Percentiles rank a stretch among this genome's conserved stretches.
Conservation (phyloP, 768 basidiomycete species). For the Tricholoma flavovirens region DNA sequence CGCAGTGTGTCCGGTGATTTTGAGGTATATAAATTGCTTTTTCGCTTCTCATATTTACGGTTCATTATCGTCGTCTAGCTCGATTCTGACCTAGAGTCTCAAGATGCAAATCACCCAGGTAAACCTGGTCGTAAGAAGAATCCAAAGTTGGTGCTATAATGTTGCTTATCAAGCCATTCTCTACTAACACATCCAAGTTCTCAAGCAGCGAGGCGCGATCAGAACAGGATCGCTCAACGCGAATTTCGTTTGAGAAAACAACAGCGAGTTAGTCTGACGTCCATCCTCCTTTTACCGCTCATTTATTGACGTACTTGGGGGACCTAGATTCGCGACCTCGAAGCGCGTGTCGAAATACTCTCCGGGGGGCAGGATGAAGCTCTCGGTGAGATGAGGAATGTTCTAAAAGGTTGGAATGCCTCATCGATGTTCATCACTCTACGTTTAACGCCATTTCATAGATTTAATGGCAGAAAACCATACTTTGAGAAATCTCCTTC, state of each 20-base stretch:
- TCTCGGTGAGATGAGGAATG: conserved; percentile 73
- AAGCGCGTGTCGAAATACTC: conserved; percentile 91
- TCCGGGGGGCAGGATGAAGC: conserved; percentile 92
- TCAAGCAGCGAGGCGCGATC: conserved; percentile 82
- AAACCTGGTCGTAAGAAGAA: conserved; percentile 87
- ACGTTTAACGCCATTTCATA: conserved; percentile 17
- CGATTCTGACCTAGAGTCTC: conserved; percentile 69
- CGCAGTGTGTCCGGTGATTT: conserved; percentile 62
- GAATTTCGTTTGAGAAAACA: conserved; percentile 92
- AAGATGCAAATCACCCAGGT: conserved; percentile 38
- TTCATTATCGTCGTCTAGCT: neutral
- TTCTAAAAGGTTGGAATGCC: conserved; percentile 56
- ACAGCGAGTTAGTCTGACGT: conserved; percentile 51
- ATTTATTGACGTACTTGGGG: conserved; percentile 2
- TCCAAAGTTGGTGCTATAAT: conserved; percentile 56
- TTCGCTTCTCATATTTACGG: neutral
- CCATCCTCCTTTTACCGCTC: neutral
- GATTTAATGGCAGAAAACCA: conserved; percentile 91
- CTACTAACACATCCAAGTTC: conserved; percentile 44
- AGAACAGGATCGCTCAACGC: conserved; percentile 88
- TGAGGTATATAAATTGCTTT: conserved; percentile 34
- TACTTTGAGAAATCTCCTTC: conserved; percentile 71
- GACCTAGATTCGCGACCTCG: conserved; percentile 86
- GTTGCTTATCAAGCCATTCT: conserved; percentile 4
- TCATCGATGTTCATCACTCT: neutral